These are phyloP conservation scores for Ettlia oleoabundans DNA, from an alignment of 139 green algal genomes.

Conservation along the genomic window DNA sequence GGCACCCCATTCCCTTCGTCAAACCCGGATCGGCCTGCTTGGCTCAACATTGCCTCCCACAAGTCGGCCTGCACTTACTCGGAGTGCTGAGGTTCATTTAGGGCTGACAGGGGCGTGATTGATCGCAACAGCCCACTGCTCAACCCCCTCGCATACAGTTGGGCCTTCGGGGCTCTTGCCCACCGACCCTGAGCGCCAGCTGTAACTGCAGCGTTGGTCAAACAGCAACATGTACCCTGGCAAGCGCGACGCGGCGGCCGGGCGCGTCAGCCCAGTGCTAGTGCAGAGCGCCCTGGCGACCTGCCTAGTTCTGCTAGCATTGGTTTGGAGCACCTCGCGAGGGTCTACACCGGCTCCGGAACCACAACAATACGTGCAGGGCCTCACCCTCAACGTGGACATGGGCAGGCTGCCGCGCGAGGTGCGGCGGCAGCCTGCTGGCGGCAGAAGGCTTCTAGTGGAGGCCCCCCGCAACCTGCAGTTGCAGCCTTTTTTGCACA, in stretches of 20 bases:
- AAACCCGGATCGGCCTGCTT: no score
- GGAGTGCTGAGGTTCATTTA: no score
- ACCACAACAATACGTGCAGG: slow-evolving; percentile 9
- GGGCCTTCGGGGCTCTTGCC: neutral
- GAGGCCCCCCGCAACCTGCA: no score
- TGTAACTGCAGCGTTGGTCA: neutral
- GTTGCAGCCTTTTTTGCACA: neutral
- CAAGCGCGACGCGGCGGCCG: neutral
- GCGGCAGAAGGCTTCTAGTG: no score
- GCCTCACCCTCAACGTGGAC: slow-evolving; percentile 11
- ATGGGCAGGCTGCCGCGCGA: slow-evolving; percentile 1
- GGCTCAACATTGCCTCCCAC: no score
- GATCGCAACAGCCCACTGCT: no score
- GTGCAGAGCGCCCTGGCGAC: neutral
- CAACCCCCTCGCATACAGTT: neutral
- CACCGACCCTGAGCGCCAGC: no score
- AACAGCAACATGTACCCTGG: neutral
- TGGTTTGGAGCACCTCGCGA: neutral
- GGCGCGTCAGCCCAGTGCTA: neutral
- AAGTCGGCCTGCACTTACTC: no score
- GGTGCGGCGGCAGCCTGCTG: slow-evolving; percentile 6
- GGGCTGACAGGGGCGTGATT: no score
- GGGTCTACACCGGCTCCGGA: no score
- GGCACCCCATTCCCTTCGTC: no score
- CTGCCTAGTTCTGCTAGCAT: neutral